Evolutionary conservation across 1,284 basidiomycete species (phyloP), one percentile per base, ranked within the genome.

Genomic region (Psilocybe mexicana): DNA sequence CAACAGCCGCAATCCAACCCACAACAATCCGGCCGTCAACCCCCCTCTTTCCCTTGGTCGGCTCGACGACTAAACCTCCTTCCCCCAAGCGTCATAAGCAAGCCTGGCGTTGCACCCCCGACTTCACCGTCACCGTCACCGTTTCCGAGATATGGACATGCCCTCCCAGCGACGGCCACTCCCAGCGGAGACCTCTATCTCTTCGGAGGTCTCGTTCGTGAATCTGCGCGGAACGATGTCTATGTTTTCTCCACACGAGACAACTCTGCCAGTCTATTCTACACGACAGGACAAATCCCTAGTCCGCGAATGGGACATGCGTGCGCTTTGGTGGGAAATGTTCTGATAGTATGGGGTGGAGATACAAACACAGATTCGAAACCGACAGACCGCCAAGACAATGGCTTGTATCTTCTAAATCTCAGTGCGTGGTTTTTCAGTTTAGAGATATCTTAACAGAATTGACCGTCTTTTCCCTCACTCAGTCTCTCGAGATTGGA

Each of bases 301-400:
- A 86, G 88, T 12, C 88, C 94, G 0, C 82, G 97, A 63, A 95
- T 99, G 14, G 97, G 97, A 0, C 97, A 99, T 77, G 94, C 96
- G 1, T 92, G 92, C 70, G 96, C 96, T 12, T 87, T 98, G 48
- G 94, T 98, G 58, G 94, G 93, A 73, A 95, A 93, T 67, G 96
- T 98, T 48, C 81, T 99, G 65, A 93, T 99, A 61, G 90, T 98
- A 4, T 99, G 97, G 96, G 97, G 97, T 58, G 97, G 97, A 35
- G 97, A 99, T 72, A 99, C 96, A 2, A 91, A 89, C 74, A 85
- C 87, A 10, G 80, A 82, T 42, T 49, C 54, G 40, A 61, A 58
- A 49, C 45, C 55, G 26, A 52, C 44, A 47, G 94, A 96, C 65
- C 86, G 84, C 66, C 94, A 96, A 74, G 97, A 99, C 72, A 93